Evolutionary conservation across 441 rosid species (phyloP).

Genomic region (Adansonia grandidieri): DNA sequence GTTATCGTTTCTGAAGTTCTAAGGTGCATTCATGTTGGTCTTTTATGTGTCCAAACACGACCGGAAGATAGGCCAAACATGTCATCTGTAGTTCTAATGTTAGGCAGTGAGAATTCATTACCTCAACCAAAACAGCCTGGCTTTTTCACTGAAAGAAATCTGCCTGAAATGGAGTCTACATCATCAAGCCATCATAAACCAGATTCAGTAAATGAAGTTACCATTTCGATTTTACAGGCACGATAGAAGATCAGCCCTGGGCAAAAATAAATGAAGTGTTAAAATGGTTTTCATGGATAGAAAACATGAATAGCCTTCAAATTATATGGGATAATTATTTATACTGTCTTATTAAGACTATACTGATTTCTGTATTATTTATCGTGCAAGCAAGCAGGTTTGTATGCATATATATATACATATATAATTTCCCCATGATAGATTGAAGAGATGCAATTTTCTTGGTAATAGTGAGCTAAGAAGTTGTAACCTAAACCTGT

Average conservation of each 20-base stretch:
- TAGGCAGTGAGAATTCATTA: conserved; percentile 22
- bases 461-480: conserved; percentile 13
- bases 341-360: neutral
- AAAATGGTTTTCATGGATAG: neutral
- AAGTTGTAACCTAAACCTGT: neutral
- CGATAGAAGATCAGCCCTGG: neutral
- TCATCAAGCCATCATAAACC: neutral
- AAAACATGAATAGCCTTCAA: neutral
- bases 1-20: conserved; percentile 31
- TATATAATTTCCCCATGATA: neutral
- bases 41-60: conserved; percentile 46
- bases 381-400: neutral
- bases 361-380: neutral
- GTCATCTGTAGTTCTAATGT: conserved; percentile 8
- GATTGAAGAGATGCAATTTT: neutral
- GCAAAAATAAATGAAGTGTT: too few species aligned
- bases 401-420: neutral
- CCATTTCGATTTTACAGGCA: neutral
- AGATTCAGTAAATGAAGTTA: neutral
- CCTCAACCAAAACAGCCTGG: conserved; percentile 21
- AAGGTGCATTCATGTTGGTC: conserved; percentile 40
- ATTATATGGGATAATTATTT: neutral
- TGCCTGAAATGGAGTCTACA: neutral
- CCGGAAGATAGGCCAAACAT: conserved; percentile 26
- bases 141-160: conserved; percentile 5